These are phyloP conservation scores for Escallonia rubra DNA, from an alignment of 129 eudicot genomes.

Conservation along the genomic window DNA sequence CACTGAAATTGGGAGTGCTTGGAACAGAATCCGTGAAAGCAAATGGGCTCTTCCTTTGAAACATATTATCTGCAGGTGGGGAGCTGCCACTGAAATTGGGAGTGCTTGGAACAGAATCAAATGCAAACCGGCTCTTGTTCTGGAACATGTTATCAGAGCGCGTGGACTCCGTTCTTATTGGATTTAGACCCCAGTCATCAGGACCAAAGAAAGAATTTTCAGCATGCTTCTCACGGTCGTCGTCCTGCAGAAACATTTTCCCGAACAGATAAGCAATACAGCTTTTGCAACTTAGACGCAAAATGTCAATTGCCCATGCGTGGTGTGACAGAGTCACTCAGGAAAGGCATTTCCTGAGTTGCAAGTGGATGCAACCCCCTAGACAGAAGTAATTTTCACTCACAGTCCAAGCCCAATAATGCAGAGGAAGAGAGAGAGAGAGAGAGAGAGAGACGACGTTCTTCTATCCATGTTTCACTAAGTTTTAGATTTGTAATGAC, in stretches of 20 bases:
- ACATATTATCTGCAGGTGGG: constrained; percentile 43
- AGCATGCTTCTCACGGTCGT: constrained; percentile 29
- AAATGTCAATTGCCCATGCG: no score
- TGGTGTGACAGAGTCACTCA: no score
- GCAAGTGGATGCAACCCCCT: no score
- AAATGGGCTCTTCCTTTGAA: constrained; percentile 47
- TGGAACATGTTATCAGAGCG: constrained; percentile 20
- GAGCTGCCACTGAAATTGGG: constrained; percentile 52
- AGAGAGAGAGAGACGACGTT: no score
- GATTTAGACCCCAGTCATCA: constrained; percentile 61
- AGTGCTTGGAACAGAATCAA: constrained; percentile 83
- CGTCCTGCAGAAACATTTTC: constrained; percentile 36
- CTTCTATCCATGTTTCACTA: no score
- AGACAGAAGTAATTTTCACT: no score
- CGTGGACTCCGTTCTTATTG: constrained; percentile 49
- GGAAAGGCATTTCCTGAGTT: no score
- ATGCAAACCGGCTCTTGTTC: constrained; percentile 38
- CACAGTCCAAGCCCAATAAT: no score
- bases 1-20: constrained; percentile 54
- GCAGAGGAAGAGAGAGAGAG: no score
- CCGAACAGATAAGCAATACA: not conserved
- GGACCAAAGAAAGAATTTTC: constrained; percentile 54
- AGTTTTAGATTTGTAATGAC: no score
- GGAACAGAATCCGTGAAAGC: constrained; percentile 75
- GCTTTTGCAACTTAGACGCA: not conserved